These are phyloP conservation scores for Ganoderma sp. DNA, from an alignment of 1,284 basidiomycete species.

Conservation along the genomic window DNA sequence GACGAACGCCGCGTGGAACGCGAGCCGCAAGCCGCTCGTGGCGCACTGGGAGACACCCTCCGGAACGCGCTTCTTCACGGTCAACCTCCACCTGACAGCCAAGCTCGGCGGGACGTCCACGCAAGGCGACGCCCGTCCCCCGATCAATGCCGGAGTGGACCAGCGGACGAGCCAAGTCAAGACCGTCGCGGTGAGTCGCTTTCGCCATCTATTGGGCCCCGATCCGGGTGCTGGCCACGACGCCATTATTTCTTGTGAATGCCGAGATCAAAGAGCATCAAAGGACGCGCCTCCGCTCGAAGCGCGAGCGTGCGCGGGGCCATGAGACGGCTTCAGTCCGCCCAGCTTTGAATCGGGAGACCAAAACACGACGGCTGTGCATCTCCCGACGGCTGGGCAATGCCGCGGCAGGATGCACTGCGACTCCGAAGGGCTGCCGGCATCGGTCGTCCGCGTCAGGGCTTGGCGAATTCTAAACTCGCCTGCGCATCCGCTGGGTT, in stretches of 20 bases:
- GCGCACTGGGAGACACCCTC: slow-evolving; percentile 57
- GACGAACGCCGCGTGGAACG: slow-evolving; percentile 57
- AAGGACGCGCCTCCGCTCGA: background rate
- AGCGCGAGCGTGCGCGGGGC: background rate
- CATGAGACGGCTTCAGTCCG: background rate
- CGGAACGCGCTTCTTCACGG: slow-evolving; percentile 57
- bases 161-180: slow-evolving; percentile 58
- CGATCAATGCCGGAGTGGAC: slow-evolving; percentile 58
- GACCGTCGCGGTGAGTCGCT: slow-evolving; percentile 50
- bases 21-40: slow-evolving; percentile 64
- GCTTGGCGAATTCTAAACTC: background rate
- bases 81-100: slow-evolving; percentile 64
- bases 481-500: background rate
- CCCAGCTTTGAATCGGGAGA: background rate
- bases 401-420: background rate
- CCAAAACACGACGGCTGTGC: background rate
- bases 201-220: background rate
- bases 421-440: background rate
- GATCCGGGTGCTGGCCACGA: slow-evolving; percentile 2
- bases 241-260: background rate
- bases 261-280: background rate
- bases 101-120: slow-evolving; percentile 61
- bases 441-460: background rate
- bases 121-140: slow-evolving; percentile 61
- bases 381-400: background rate